Base-by-base conservation (phyloP, 108 stramenopile species). In the Nitzschia palea region DNA sequence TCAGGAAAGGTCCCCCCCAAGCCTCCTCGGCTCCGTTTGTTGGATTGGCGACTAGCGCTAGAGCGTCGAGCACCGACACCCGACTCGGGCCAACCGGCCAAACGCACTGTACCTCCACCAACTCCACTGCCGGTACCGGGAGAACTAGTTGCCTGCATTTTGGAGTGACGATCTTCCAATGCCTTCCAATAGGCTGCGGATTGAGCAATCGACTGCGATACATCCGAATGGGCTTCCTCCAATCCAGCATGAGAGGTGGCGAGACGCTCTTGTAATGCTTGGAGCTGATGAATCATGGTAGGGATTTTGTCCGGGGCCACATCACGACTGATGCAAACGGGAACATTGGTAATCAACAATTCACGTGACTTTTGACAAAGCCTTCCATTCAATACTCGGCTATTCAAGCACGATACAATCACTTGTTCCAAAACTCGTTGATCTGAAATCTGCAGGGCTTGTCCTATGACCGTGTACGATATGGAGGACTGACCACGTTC, bases 371-470 rank as follows among this genome's bases (percentile, higher is more conserved):
- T 71, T 51, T 83, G 82, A 42, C 74, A 76, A 2, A 84, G 66
- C 25, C 65, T 50, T 23, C 79, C 79, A 31, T 59, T 52, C 37
- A 84, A 34, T 0, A 76, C 32, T 23, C 64, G 30, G 22, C 72
- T 54, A 55, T 80, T 78, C 25, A 84, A 25, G 53, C 83, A 80
- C 1, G 51, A 44, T 20, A 84, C 36, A 17, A 84, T 34, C 23
- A 78, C 35, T 1, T 80, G 76, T 55, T 84, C 83, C 31, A 80
- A 34, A 12, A 55, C 48, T 33, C 57, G 62, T 0, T 29, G 33
- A 28, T 78, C 47, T 12, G 14, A 18, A 43, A 69, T 34, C 12
- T 62, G 70, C 32, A 76, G 30, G 3, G 66, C 61, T 3, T 67
- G 17, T 12, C 55, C 54, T 22, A 82, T 0, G 18, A 35, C 20